These are phyloP conservation scores for Fusarium ramigenum DNA, from an alignment of 2,329 filamentous ascomycete genomes.

Conservation along the genomic window DNA sequence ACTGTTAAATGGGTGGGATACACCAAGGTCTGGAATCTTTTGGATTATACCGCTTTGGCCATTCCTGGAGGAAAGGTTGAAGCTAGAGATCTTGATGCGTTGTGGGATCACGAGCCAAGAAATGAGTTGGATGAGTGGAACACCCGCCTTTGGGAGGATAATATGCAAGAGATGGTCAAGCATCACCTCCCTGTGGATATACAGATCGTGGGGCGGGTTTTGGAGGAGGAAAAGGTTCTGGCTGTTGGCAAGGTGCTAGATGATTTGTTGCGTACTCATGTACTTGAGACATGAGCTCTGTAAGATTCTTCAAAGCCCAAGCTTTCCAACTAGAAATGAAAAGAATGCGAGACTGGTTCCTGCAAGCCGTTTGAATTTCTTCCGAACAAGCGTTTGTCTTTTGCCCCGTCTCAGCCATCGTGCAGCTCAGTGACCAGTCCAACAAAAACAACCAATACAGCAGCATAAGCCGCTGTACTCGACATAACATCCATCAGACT, in stretches of 20 bases:
- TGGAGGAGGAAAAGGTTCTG: constrained; percentile 32
- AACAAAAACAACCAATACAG: not conserved
- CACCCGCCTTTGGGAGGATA: constrained; percentile 11
- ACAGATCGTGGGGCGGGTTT: constrained; percentile 12
- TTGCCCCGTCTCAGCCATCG: not conserved
- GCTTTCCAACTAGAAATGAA: not conserved
- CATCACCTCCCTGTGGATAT: constrained; percentile 14
- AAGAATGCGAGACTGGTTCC: fast-evolving
- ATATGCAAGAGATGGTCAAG: not conserved
- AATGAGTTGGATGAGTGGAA: constrained; percentile 23
- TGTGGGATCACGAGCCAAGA: not conserved
- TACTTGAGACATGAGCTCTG: not conserved
- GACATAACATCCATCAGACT: not conserved
- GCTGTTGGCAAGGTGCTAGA: constrained; percentile 20
- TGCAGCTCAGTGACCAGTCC: not conserved
- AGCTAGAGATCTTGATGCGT: not conserved
- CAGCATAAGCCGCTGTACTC: not conserved
- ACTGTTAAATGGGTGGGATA: constrained; percentile 58
- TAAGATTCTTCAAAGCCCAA: not conserved
- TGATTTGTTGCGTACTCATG: not conserved
- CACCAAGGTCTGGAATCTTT: constrained; percentile 46
- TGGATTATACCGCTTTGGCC: constrained; percentile 43
- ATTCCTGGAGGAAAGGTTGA: constrained; percentile 35
- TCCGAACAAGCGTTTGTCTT: fast-evolving
- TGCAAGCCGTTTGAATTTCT: fast-evolving